A percentile compares a stretch with the other conserved stretches of the same genome.
phyloP scores from a whole-genome alignment of 2,329 filamentous ascomycete species.

The Sarocladiaceae sp. region DNA sequence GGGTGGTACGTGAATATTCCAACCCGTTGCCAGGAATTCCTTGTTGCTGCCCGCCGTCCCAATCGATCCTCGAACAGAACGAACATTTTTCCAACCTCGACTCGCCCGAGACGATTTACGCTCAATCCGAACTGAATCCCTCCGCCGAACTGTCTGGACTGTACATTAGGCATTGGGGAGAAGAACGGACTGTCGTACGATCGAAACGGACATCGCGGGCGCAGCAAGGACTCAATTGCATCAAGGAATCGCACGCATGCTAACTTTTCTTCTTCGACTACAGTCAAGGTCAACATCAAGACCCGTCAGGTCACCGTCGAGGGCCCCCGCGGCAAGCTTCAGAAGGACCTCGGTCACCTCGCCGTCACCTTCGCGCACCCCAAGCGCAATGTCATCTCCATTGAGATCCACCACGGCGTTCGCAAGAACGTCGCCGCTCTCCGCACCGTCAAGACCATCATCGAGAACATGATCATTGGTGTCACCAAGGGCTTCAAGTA shows the following conservation, averaged over 20 bases:
- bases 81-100: background rate
- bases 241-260: constrained; percentile 14
- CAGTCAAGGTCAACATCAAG: constrained; percentile 98
- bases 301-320: constrained; percentile 94
- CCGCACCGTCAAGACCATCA: constrained; percentile 94
- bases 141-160: background rate
- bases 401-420: constrained; percentile 97
- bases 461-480: constrained; percentile 98
- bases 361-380: constrained; percentile 92
- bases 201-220: background rate
- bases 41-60: constrained; percentile 7
- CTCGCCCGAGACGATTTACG: background rate
- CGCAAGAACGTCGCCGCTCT: constrained; percentile 98
- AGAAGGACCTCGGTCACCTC: constrained; percentile 94
- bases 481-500: constrained; percentile 99
- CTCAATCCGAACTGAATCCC: background rate
- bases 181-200: background rate
- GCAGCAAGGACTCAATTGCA: background rate
- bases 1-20: constrained; percentile 69
- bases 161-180: background rate
- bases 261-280: constrained; percentile 26
- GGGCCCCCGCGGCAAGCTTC: constrained; percentile 94
- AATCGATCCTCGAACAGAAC: background rate
- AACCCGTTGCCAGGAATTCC: background rate
- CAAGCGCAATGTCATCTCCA: constrained; percentile 82